Evolutionary conservation across 768 basidiomycete species (phyloP).

Genomic region (Chalciporus piperatus): DNA sequence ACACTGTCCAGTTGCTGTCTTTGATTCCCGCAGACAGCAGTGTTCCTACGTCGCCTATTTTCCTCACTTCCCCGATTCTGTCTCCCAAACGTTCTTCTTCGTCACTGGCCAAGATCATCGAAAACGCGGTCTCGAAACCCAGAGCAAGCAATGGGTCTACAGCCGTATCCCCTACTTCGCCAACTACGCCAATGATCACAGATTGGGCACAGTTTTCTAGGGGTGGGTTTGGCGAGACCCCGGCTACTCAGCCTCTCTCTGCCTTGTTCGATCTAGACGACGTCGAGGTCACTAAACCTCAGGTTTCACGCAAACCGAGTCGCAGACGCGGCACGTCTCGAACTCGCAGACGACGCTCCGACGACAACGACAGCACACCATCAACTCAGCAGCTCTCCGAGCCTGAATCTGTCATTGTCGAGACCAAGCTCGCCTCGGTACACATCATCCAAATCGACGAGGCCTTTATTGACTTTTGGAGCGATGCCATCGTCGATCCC

Average conservation of each 20-base stretch:
- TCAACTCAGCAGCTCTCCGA: conserved; percentile 19
- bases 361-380: conserved; percentile 14
- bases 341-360: conserved; percentile 19
- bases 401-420: conserved; percentile 17
- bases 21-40: conserved; percentile 46
- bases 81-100: conserved; percentile 34
- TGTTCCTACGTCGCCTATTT: conserved; percentile 26
- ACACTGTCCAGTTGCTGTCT: conserved; percentile 53
- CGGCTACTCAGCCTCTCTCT: conserved; percentile 40
- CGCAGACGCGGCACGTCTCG: conserved; percentile 32
- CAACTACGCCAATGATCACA: conserved; percentile 28
- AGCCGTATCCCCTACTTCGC: conserved; percentile 27
- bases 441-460: conserved; percentile 64
- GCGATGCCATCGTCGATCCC: conserved; percentile 68
- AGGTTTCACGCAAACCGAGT: conserved; percentile 33
- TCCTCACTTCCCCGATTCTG: conserved; percentile 33
- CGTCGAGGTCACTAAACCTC: conserved; percentile 50
- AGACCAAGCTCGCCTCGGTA: conserved; percentile 39
- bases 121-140: conserved; percentile 5
- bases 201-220: conserved; percentile 73
- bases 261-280: conserved; percentile 63
- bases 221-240: conserved; percentile 54
- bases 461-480: conserved; percentile 83
- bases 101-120: conserved; percentile 30
- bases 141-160: conserved; percentile 22